phyloP scores from a whole-genome alignment of 208 protist species.

The Leishmania mexicana region DNA sequence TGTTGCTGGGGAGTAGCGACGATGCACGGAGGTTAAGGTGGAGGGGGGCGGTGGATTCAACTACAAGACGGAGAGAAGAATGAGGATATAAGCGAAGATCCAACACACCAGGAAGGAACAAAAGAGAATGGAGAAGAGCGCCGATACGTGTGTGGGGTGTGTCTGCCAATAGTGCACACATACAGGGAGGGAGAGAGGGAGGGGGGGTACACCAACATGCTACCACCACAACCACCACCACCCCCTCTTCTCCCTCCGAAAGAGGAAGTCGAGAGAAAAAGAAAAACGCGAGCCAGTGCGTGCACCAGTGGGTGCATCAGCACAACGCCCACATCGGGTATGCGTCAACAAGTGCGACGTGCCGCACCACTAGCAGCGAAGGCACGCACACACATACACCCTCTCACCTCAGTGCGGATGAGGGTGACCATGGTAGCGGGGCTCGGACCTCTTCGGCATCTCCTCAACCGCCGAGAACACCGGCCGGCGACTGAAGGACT shows the following conservation, averaged over 20 bases:
- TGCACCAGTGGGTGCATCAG: not conserved
- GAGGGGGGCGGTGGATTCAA: not conserved
- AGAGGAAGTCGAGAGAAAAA: not conserved
- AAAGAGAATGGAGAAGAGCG: not conserved
- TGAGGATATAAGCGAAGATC: not conserved
- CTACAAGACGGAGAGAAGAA: not conserved
- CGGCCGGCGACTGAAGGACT: slow-evolving; percentile 27
- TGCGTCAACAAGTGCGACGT: not conserved
- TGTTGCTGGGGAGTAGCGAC: not conserved
- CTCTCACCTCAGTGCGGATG: not conserved
- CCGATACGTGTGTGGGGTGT: not conserved
- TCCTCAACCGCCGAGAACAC: slow-evolving; percentile 35
- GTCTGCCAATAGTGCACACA: not conserved
- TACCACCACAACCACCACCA: not conserved
- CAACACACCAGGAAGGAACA: not conserved
- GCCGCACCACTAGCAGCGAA: not conserved
- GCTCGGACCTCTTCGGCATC: slow-evolving; percentile 4
- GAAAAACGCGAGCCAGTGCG: not conserved
- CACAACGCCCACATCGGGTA: not conserved
- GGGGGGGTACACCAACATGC: not conserved
- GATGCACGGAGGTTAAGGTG: not conserved
- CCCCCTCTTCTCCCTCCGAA: not conserved
- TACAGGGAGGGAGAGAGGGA: not conserved
- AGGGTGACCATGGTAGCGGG: slow-evolving; percentile 1
- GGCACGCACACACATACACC: not conserved